These are phyloP conservation scores for Microthlaspi erraticum DNA, from an alignment of 345 rosid genomes.

Conservation along the genomic window DNA sequence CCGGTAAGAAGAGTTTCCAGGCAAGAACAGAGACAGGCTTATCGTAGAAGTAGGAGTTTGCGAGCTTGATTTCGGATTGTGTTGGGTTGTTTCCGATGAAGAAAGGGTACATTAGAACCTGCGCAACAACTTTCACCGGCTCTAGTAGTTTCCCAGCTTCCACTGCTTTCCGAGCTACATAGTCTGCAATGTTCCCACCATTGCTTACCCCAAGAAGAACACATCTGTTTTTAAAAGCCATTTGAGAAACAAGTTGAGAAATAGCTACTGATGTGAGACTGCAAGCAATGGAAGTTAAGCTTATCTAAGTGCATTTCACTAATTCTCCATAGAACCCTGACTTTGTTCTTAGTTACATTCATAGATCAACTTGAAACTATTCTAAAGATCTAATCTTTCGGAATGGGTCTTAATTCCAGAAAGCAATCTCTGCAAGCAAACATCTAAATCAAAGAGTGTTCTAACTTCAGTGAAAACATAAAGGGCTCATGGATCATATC, in stretches of 20 bases:
- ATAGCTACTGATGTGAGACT: neutral
- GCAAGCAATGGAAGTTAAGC: constrained; percentile 21
- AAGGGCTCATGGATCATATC: neutral
- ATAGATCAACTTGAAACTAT: neutral
- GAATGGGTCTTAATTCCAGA: constrained; percentile 2
- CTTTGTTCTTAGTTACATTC: neutral
- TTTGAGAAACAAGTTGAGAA: constrained; percentile 16
- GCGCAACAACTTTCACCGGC: constrained; percentile 91
- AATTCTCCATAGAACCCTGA: neutral
- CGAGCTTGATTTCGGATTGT: constrained; percentile 73
- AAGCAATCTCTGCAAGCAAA: neutral
- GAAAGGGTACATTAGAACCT: constrained; percentile 89
- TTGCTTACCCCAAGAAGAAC: constrained; percentile 86
- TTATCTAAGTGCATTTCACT: constrained; percentile 15
- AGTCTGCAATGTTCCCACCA: constrained; percentile 90
- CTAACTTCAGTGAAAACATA: neutral
- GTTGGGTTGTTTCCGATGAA: constrained; percentile 84
- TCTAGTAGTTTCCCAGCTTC: constrained; percentile 80
- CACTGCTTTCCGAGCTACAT: constrained; percentile 82
- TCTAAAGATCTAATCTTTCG: constrained; percentile 4
- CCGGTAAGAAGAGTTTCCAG: constrained; percentile 84
- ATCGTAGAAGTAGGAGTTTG: constrained; percentile 85
- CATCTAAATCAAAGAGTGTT: neutral
- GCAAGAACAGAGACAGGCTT: constrained; percentile 73
- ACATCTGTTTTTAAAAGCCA: constrained; percentile 58